A percentile compares a stretch with the other conserved stretches of the same genome.
phyloP scores from a whole-genome alignment of 768 basidiomycete genomes.

The Neoboletus magnificus region DNA sequence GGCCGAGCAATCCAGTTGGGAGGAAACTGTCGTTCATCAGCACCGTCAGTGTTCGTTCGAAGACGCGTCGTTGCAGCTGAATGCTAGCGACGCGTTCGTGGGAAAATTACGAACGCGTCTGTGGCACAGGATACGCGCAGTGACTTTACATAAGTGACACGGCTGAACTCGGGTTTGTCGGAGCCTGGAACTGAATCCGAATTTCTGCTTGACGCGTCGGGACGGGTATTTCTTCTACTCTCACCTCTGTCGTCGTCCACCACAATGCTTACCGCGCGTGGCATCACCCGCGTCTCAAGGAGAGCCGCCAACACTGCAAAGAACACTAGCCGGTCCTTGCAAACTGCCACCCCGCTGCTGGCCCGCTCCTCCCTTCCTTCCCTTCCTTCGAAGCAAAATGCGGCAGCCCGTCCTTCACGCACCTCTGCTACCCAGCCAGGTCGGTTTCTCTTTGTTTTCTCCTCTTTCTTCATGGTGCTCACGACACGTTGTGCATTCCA shows the following conservation, averaged over 20 bases:
- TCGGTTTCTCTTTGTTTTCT: constrained; percentile 33
- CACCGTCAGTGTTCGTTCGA: background rate
- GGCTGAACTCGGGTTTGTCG: constrained; percentile 32
- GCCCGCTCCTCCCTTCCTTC: constrained; percentile 48
- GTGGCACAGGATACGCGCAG: too few species aligned
- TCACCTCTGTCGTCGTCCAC: constrained; percentile 32
- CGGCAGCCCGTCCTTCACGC: constrained; percentile 47
- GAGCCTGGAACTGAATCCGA: constrained; percentile 28
- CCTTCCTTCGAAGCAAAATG: constrained; percentile 43
- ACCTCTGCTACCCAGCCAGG: constrained; percentile 50
- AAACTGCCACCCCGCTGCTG: constrained; percentile 61
- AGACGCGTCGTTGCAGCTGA: constrained; percentile 7
- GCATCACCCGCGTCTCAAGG: constrained; percentile 84
- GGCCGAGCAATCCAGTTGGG: constrained; percentile 25
- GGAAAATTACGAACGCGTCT: constrained; percentile 24
- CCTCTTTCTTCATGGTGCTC: background rate
- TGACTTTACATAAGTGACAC: constrained; percentile 28
- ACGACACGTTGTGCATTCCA: background rate
- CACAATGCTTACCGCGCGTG: constrained; percentile 81
- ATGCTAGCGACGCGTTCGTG: constrained; percentile 6
- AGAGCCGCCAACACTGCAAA: constrained; percentile 74
- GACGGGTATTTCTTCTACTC: constrained; percentile 33
- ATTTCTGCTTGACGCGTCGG: constrained; percentile 15
- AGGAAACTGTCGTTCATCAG: constrained; percentile 16
- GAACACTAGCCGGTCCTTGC: constrained; percentile 78